phyloP scores from a whole-genome alignment of 331 rosid species.

The Erythrophleum ivorense region DNA sequence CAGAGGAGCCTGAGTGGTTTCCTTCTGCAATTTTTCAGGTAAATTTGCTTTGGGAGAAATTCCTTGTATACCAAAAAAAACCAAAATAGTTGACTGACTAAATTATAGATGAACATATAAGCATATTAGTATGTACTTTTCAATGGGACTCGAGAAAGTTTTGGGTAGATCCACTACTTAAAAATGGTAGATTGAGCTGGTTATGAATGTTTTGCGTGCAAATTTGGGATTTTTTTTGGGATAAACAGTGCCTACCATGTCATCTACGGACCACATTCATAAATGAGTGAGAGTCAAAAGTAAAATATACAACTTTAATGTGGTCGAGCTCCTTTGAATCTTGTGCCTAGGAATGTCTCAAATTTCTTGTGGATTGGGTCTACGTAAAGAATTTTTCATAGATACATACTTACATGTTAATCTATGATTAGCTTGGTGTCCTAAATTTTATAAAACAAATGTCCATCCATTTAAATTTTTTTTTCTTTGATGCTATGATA shows the following conservation, averaged over 20 bases:
- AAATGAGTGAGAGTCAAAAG: neutral
- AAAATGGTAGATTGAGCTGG: neutral
- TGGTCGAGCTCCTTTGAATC: neutral
- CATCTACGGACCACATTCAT: neutral
- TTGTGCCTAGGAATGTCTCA: neutral
- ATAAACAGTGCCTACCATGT: neutral
- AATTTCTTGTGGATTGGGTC: neutral
- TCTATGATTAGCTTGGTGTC: neutral
- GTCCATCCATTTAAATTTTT: no score
- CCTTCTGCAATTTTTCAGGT: constrained; percentile 91
- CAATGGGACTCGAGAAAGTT: neutral
- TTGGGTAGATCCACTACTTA: neutral
- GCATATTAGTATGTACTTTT: neutral
- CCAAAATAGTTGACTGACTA: neutral
- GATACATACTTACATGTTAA: neutral
- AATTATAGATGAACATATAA: neutral
- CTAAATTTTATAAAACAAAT: neutral
- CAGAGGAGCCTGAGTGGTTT: constrained; percentile 82
- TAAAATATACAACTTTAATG: neutral
- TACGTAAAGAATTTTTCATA: neutral
- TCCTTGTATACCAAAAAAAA: neutral
- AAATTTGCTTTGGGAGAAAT: neutral
- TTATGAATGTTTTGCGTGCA: neutral
- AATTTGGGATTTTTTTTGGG: neutral
- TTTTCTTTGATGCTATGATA: neutral